Percentiles rank a stretch among this genome's conserved stretches.
These are phyloP conservation scores for Trichoderma parareesei DNA, from an alignment of 495 filamentous ascomycete species.

Conservation along the genomic window DNA sequence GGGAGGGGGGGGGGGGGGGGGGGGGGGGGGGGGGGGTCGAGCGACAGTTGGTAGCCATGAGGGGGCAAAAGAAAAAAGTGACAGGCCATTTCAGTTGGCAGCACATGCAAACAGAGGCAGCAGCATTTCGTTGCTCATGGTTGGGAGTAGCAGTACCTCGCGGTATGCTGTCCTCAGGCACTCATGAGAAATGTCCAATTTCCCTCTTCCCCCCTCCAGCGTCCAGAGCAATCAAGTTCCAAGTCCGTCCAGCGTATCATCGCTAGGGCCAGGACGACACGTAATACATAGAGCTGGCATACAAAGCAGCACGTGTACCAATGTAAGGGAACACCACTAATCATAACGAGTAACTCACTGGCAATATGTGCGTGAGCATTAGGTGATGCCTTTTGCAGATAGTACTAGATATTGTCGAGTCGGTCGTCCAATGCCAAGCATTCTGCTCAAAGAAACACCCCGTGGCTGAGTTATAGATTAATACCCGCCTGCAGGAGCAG, in stretches of 20 bases:
- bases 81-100: not conserved
- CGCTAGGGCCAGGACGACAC: constrained; percentile 13
- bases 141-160: not conserved
- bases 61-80: not conserved
- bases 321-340: not conserved
- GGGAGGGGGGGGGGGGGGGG: too few species aligned
- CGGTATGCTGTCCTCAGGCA: not conserved
- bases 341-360: not conserved
- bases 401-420: not conserved
- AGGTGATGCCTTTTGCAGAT: too few species aligned
- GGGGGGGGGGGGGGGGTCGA: not conserved
- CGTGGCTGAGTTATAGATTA: too few species aligned
- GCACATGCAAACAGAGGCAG: too few species aligned
- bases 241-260: not conserved
- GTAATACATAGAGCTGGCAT: not conserved
- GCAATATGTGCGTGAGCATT: too few species aligned
- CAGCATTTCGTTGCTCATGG: too few species aligned
- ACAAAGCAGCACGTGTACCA: not conserved
- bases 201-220: constrained; percentile 6
- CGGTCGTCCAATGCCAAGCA: not conserved
- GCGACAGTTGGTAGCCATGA: not conserved
- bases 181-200: not conserved
- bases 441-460: not conserved
- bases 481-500: not conserved
- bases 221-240: not conserved